These are phyloP conservation scores for Neurospora pannonica DNA, from an alignment of 495 filamentous ascomycete species.

Conservation along the genomic window DNA sequence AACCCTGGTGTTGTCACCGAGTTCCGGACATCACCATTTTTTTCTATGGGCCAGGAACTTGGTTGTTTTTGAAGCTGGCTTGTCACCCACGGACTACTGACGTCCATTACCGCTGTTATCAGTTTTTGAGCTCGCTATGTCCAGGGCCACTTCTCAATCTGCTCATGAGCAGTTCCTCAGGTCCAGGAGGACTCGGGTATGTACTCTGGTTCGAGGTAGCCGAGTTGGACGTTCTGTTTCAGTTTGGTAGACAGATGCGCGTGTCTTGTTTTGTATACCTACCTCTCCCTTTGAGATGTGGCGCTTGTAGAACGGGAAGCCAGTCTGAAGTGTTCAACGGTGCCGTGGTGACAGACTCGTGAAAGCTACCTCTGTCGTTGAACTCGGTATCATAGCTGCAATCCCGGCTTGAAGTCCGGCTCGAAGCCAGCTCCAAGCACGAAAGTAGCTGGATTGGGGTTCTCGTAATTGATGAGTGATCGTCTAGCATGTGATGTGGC, in stretches of 20 bases:
- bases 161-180: background rate
- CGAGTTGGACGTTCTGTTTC: background rate
- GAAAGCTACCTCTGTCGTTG: background rate
- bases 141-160: accelerated
- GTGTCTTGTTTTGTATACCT: background rate
- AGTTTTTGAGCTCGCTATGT: background rate
- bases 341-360: background rate
- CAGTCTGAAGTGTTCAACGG: background rate
- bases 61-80: background rate
- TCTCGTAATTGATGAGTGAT: background rate
- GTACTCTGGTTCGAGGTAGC: background rate
- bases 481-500: background rate
- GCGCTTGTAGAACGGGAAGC: background rate
- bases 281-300: background rate
- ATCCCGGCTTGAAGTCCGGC: background rate
- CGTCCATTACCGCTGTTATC: background rate
- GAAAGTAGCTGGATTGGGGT: background rate
- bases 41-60: background rate
- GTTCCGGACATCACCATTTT: background rate
- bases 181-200: background rate
- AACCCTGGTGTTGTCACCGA: background rate
- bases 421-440: background rate
- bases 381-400: background rate
- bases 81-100: background rate
- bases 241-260: background rate